Evolutionary conservation across 2,329 filamentous ascomycete genomes (phyloP).

Genomic region (Neopestalotiopsis sp.): DNA sequence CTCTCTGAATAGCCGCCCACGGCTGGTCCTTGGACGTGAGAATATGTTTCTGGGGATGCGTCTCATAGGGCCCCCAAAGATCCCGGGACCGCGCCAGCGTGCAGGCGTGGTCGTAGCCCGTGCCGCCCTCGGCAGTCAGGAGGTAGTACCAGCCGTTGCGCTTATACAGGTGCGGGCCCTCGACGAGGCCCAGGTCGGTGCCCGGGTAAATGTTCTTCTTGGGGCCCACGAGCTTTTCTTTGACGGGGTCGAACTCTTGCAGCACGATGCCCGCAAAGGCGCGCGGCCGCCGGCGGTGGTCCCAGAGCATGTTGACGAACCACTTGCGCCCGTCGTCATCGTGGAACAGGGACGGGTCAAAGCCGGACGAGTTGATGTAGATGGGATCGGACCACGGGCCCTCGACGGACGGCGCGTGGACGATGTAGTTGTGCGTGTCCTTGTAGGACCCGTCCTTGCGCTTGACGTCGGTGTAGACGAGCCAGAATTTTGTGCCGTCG

Average conservation of each 20-base stretch:
- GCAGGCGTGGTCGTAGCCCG: conserved; percentile 64
- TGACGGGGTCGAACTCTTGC: conserved; percentile 59
- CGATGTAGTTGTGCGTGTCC: conserved; percentile 68
- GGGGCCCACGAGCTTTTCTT: conserved; percentile 57
- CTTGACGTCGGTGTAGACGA: conserved; percentile 71
- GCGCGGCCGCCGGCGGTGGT: conserved; percentile 54
- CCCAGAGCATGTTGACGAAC: conserved; percentile 62
- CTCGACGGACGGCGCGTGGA: conserved; percentile 55
- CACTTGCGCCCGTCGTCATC: conserved; percentile 61
- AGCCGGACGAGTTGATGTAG: conserved; percentile 65
- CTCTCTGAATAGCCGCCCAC: conserved; percentile 53
- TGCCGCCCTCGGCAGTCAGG: conserved; percentile 64
- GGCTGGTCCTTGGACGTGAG: conserved; percentile 58
- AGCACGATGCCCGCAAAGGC: conserved; percentile 61
- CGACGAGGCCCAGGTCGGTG: conserved; percentile 58
- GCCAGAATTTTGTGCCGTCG: conserved; percentile 64
- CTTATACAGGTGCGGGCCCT: conserved; percentile 65
- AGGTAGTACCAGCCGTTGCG: conserved; percentile 65
- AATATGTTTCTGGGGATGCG: conserved; percentile 62
- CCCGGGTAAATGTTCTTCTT: conserved; percentile 60
- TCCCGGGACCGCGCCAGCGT: conserved; percentile 59
- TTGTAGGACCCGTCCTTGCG: conserved; percentile 71
- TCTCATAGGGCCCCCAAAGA: conserved; percentile 67
- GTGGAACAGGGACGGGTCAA: conserved; percentile 66
- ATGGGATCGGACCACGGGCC: conserved; percentile 68